Evolutionary conservation across 352 stramenopile species (phyloP).

Genomic region (Pythium brassicae): DNA sequence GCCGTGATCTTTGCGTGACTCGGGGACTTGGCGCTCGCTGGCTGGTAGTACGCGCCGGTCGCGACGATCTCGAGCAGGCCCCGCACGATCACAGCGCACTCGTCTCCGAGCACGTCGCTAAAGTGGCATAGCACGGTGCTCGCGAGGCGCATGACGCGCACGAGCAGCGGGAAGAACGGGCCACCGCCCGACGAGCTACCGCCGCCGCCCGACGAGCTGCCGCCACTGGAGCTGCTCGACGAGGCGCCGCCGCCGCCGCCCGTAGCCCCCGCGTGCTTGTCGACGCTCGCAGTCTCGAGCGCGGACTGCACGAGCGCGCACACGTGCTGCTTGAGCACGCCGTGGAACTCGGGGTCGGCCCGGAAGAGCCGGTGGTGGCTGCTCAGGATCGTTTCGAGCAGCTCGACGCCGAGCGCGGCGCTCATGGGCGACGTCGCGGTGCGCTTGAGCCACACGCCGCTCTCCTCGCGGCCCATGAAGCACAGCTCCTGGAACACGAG

Average conservation of each 20-base stretch:
- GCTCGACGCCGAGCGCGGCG: conserved; percentile 67
- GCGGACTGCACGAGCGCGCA: conserved; percentile 64
- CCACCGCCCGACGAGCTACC: conserved; percentile 19
- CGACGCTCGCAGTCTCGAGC: conserved; percentile 62
- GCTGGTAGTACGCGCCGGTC: conserved; percentile 61
- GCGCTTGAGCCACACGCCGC: conserved; percentile 81
- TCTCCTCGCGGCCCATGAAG: conserved; percentile 82
- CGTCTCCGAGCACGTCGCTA: conserved; percentile 51
- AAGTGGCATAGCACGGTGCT: conserved; percentile 77
- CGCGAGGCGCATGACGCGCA: conserved; percentile 79
- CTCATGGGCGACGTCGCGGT: conserved; percentile 73
- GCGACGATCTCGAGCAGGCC: conserved; percentile 74
- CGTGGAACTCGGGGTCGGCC: conserved; percentile 67
- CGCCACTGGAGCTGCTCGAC: conserved; percentile 28
- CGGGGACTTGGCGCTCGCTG: conserved; percentile 46
- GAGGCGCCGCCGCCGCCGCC: conserved; percentile 12
- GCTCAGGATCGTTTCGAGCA: conserved; percentile 72
- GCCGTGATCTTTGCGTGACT: conserved; percentile 46
- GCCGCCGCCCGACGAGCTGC: conserved; percentile 34
- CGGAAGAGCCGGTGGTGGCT: conserved; percentile 63
- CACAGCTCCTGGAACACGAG: conserved; percentile 86
- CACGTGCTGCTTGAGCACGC: conserved; percentile 80
- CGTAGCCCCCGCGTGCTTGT: conserved; percentile 24
- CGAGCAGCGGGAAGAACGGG: conserved; percentile 75
- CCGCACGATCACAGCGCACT: conserved; percentile 62